Conservation (phyloP, 2,329 filamentous ascomycete species). For the Verruconis gallopava region DNA sequence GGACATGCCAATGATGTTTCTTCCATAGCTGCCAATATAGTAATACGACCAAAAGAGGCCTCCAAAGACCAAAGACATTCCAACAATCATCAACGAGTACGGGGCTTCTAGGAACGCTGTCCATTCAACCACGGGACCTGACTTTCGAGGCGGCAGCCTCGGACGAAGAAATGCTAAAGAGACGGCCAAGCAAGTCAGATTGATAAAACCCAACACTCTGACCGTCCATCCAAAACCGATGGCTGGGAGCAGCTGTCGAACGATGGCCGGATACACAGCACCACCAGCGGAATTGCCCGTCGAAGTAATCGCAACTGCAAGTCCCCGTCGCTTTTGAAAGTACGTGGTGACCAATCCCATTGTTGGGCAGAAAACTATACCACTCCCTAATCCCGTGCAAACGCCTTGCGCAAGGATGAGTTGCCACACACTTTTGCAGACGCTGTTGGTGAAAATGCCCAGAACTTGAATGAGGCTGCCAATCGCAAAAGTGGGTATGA, state of each 20-base stretch:
- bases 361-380: slow-evolving; percentile 26
- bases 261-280: slow-evolving; percentile 13
- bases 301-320: slow-evolving; percentile 19
- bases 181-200: neutral
- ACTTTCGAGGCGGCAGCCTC: slow-evolving; percentile 36
- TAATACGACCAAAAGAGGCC: slow-evolving; percentile 28
- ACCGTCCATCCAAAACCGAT: slow-evolving; percentile 22
- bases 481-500: slow-evolving; percentile 23
- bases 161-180: slow-evolving; percentile 32
- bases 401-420: slow-evolving; percentile 36
- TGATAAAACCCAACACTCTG: slow-evolving; percentile 6
- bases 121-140: slow-evolving; percentile 39
- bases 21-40: slow-evolving; percentile 30
- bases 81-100: slow-evolving; percentile 31
- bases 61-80: slow-evolving; percentile 36
- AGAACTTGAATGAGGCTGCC: slow-evolving; percentile 25
- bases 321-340: slow-evolving; percentile 16
- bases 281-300: slow-evolving; percentile 12
- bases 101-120: slow-evolving; percentile 37
- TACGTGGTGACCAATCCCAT: slow-evolving; percentile 23
- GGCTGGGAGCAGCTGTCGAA: slow-evolving; percentile 10
- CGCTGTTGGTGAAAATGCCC: slow-evolving; percentile 30
- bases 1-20: slow-evolving; percentile 26
- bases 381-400: slow-evolving; percentile 32
- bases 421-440: slow-evolving; percentile 28